Percentiles rank a stretch among this genome's conserved stretches.
phyloP scores from a whole-genome alignment of 2,329 filamentous ascomycete species.

The Penicillium aurantiogriseum region DNA sequence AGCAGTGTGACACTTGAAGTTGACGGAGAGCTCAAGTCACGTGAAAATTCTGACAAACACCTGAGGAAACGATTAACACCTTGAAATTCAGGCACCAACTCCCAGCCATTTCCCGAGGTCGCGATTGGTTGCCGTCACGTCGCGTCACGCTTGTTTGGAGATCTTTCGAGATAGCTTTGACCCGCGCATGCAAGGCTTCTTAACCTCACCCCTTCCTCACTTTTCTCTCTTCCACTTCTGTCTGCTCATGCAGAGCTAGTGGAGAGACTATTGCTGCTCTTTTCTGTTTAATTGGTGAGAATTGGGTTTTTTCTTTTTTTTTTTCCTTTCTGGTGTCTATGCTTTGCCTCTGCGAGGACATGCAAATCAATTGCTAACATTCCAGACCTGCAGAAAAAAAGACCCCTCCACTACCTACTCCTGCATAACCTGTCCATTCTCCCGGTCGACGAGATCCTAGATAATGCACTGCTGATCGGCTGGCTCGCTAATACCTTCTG shows the following conservation, averaged over 20 bases:
- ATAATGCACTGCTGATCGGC: conserved; percentile 22
- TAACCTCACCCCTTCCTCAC: conserved; percentile 16
- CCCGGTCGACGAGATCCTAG: conserved; percentile 31
- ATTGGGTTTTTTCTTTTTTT: conserved; percentile 7
- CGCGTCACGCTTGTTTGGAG: conserved; percentile 39
- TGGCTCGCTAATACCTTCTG: conserved; percentile 5
- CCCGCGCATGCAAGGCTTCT: conserved; percentile 35
- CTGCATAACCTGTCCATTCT: conserved; percentile 34
- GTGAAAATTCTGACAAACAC: conserved; percentile 1
- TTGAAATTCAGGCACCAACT: not conserved
- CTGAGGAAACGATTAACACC: not conserved
- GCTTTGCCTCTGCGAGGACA: conserved; percentile 5
- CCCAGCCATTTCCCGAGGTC: conserved; percentile 16
- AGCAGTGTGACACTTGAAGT: conserved; percentile 1
- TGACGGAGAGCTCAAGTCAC: conserved; percentile 17
- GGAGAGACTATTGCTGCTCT: conserved; percentile 10
- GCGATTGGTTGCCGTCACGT: conserved; percentile 42
- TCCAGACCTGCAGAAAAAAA: conserved; percentile 24
- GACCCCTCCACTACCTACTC: conserved; percentile 23
- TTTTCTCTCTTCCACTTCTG: conserved; percentile 15
- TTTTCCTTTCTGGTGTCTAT: conserved; percentile 1
- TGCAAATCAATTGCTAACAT: conserved; percentile 26
- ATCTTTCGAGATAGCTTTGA: conserved; percentile 34
- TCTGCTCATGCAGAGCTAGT: conserved; percentile 12
- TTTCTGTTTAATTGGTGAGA: conserved; percentile 13